Percentiles rank a stretch among this genome's conserved stretches.
These are phyloP conservation scores for Pyrenophora teres DNA, from an alignment of 2,329 filamentous ascomycete species.

Conservation along the genomic window DNA sequence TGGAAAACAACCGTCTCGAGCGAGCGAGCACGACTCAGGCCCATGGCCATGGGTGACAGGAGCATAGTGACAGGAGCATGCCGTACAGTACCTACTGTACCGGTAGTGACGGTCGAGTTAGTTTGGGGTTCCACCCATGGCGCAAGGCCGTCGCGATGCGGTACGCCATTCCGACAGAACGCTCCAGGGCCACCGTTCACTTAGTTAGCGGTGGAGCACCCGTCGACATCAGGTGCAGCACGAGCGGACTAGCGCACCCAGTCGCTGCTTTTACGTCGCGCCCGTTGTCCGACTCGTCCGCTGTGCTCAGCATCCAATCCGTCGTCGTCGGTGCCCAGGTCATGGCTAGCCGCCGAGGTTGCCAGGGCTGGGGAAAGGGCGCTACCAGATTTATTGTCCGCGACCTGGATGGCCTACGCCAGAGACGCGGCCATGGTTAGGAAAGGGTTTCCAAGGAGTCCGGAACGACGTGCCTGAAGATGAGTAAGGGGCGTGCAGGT, in stretches of 20 bases:
- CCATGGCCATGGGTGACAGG: constrained; percentile 16
- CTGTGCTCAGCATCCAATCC: constrained; percentile 14
- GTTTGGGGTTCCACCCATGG: constrained; percentile 3
- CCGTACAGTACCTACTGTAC: too few relatives aligned
- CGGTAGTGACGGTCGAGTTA: too few relatives aligned
- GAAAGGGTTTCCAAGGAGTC: constrained; percentile 11
- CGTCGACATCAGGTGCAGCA: constrained; percentile 19
- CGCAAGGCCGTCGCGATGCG: constrained; percentile 17
- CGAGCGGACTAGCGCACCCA: constrained; percentile 19
- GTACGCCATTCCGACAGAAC: constrained; percentile 25
- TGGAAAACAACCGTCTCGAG: constrained; percentile 20
- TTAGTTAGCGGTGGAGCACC: constrained; percentile 13
- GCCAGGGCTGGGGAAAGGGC: constrained; percentile 28
- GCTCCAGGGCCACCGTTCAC: constrained; percentile 17
- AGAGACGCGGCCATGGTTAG: constrained; percentile 10
- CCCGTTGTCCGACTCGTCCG: constrained; percentile 2
- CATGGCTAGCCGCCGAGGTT: constrained; percentile 21
- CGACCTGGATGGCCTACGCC: constrained; percentile 1
- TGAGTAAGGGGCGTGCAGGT: constrained; percentile 16
- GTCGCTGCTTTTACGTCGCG: constrained; percentile 30
- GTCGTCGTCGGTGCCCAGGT: constrained; percentile 4
- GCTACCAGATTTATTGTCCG: constrained; percentile 29
- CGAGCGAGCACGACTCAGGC: constrained; percentile 6
- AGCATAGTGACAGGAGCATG: constrained; percentile 1
- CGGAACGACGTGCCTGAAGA: constrained; percentile 40